Evolutionary conservation across 1,284 basidiomycete genomes (phyloP), one percentile per base, ranked within the genome.

Genomic region (Moesziomyces antarcticus): DNA sequence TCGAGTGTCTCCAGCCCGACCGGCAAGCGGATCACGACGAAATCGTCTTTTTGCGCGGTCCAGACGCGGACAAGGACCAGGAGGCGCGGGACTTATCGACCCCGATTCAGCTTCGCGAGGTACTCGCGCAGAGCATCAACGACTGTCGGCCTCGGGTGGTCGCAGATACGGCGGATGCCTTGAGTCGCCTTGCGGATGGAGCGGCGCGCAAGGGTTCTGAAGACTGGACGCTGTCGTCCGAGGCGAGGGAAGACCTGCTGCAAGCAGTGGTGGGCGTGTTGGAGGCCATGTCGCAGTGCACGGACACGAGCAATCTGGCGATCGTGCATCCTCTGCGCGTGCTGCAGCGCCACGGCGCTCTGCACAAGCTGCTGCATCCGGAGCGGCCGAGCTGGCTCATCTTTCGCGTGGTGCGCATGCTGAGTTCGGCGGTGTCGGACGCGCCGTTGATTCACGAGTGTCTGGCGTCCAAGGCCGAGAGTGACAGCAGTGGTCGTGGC

Each of bases 371-470:
- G 21, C 49, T 73, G 47, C 61, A 68, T 35, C 63, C 56, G n/a
- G 56, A 60, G 35, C 56, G 64, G 21, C 56, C 50, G 11, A 56
- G 42, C 37, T 50, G 45, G n/a, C 55, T 63, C 21, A 54, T 73
- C 30, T 51, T 33, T 16, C 50, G 42, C 37, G 49, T 61, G 5
- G 58, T 69, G 0, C 65, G 71, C 21, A 58, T 73, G 57, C 61
- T 73, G 25, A 59, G 47, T 24, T 55, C 54, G 3, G 49, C 40
- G 6, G 61, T 64, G 5, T 61, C 61, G 6, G 60, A 73, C n/a
- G 52, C 71, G 5, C 57, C 65, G 3, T 35, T 73, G 25, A 35
- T 73, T 10, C 71, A 73, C 49, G 61, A 68, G 30, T 73, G 71
- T 33, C 48, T 73, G 3, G 71, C 65, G 2, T 50, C 65, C 20